These are phyloP conservation scores for Sarocladium brachiariae DNA, from an alignment of 2,329 filamentous ascomycete genomes.

Conservation along the genomic window DNA sequence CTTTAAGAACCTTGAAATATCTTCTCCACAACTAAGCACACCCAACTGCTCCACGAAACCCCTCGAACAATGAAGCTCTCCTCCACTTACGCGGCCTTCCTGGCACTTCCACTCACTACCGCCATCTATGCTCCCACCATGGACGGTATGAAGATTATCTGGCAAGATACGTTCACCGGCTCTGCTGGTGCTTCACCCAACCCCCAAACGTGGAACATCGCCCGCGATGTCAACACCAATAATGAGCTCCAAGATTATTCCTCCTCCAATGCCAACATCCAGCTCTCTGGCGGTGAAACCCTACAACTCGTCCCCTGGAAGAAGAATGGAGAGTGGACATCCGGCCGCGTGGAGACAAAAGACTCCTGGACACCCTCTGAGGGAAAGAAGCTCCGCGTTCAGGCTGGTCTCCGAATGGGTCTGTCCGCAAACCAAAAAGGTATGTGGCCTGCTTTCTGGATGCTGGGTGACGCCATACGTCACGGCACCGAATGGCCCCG, in stretches of 20 bases:
- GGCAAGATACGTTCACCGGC: slow-evolving; percentile 39
- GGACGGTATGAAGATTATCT: slow-evolving; percentile 34
- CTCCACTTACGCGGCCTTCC: slow-evolving; percentile 14
- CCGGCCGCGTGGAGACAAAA: slow-evolving; percentile 41
- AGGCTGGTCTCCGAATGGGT: slow-evolving; percentile 40
- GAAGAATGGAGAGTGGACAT: slow-evolving; percentile 37
- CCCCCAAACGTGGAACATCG: slow-evolving; percentile 37
- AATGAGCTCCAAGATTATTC: slow-evolving; percentile 43
- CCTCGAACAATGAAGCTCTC: slow-evolving; percentile 20
- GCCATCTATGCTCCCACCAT: slow-evolving; percentile 32
- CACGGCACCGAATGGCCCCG: slow-evolving; percentile 39
- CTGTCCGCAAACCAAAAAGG: slow-evolving; percentile 34
- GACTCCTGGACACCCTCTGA: slow-evolving; percentile 37
- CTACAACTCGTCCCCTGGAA: slow-evolving; percentile 43
- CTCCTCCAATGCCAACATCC: slow-evolving; percentile 36
- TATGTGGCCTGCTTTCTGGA: slow-evolving; percentile 49
- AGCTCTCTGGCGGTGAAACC: slow-evolving; percentile 43
- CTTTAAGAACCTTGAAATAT: slow-evolving; percentile 4
- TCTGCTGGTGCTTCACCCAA: slow-evolving; percentile 30
- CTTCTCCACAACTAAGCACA: background rate
- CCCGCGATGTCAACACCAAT: slow-evolving; percentile 38
- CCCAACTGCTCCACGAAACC: background rate
- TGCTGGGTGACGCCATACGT: slow-evolving; percentile 40
- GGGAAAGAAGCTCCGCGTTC: slow-evolving; percentile 33
- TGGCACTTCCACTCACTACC: slow-evolving; percentile 19